Base-by-base conservation (phyloP, 129 eudicot species). In the Cynara cardunculus region DNA sequence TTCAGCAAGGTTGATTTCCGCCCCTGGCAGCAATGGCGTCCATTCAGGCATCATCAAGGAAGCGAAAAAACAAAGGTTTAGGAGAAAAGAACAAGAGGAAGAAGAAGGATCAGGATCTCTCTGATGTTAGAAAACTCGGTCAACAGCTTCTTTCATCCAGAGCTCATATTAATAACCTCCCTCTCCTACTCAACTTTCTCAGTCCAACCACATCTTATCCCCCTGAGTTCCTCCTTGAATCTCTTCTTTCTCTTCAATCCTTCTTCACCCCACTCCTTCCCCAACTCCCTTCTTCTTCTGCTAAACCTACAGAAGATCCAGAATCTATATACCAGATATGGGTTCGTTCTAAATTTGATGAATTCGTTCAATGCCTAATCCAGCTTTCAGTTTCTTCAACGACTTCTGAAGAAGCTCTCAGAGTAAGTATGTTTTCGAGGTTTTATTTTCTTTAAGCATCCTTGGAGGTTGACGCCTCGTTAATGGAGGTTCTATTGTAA, bases 321-420 rank as follows among this genome's bases (percentile, higher is more conserved):
- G 96, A 94, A 12, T 78, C 89, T 8, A 79, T 90, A 25, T 91
- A 91, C 80, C 84, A 31, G 13, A 87, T 93, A 0, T 91, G 98
- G 98, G 84, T 94, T 56, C 93, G 98, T 21, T 88, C 96, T 34
- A 94, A 89, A 80, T 90, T 94, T 37, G 94, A 94, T 46, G 94
- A 86, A 3, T 83, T 92, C 0, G 84, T 85, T 14, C 74, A 82
- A 25, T 83, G 90, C 31, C 83, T 94, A 3, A 74, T 94, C 19
- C 73, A 85, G 3, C 44, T 94, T 11, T 78, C 84, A 0, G 34
- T 85, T 81, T 88, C 94, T n/a, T 24, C 84, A 0, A 44, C 53
- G 1, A 79, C 81, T 8, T 44, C 83, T 26, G 91, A 87, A 12
- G 85, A 82, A 30, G 72, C 88, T 26, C 86, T 91, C 19, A 79